These are phyloP conservation scores for Zelonia costaricensis DNA, from an alignment of 208 protist genomes.

Conservation along the genomic window DNA sequence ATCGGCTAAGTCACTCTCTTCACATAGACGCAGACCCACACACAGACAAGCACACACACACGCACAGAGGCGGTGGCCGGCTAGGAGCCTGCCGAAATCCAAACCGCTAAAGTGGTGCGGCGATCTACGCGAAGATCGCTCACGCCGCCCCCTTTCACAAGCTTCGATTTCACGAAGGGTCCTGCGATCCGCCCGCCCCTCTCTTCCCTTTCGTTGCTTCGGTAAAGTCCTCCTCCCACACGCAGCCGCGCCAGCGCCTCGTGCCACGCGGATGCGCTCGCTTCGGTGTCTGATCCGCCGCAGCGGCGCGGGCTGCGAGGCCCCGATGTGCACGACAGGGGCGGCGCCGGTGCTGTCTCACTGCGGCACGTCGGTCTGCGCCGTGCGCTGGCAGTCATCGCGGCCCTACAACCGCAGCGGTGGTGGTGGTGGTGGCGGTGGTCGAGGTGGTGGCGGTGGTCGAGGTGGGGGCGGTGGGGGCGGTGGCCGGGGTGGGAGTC, in stretches of 20 bases:
- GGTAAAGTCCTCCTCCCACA: too few species aligned
- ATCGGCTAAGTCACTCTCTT: background rate
- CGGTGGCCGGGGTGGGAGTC: background rate
- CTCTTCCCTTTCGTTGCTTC: too few species aligned
- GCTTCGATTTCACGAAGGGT: too few species aligned
- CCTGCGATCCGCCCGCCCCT: too few species aligned
- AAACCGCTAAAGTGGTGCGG: too few species aligned
- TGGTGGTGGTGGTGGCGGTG: background rate
- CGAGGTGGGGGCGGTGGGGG: background rate
- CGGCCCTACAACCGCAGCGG: background rate
- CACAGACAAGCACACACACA: background rate
- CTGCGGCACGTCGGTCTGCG: background rate
- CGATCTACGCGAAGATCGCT: background rate
- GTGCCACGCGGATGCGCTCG: background rate
- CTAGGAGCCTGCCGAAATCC: too few species aligned
- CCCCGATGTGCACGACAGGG: background rate
- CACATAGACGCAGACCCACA: background rate
- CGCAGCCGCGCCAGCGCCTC: too few species aligned
- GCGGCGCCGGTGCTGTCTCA: background rate
- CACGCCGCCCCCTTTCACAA: background rate
- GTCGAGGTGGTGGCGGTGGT: background rate
- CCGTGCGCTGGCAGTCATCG: conserved; percentile 10
- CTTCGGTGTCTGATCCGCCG: background rate
- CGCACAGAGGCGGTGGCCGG: background rate
- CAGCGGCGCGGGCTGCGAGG: background rate